Evolutionary conservation across 1,284 basidiomycete genomes (phyloP), one percentile per base, ranked within the genome.

Genomic region (Volvariella volvacea): DNA sequence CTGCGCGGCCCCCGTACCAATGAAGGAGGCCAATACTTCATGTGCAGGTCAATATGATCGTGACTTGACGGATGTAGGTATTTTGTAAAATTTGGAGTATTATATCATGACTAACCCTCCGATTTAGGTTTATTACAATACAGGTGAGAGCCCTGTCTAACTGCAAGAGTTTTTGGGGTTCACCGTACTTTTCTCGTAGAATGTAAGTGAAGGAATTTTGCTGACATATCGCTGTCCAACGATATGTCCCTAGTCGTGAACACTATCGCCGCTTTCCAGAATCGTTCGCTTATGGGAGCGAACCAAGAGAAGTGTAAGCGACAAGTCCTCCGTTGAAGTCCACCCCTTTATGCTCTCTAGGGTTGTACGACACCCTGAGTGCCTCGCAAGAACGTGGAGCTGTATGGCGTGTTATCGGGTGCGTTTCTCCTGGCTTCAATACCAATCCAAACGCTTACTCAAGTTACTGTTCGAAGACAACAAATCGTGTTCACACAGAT

Each of bases 391-490:
- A 57, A 0, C 64, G 76, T 33, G 76, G 75, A 1, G 76, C 80
- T 2, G 58, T 70, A 3, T 83, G 81, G 80, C 71, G 76, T 32
- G 58, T 83, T 10, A 62, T 83, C 12, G 75, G 75, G 68, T 77
- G 57, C 34, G 53, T 48, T n/a, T 15, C 10, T 32, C 36, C 42
- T 14, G 45, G 36, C 32, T 33, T 17, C 41, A 17, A 19, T 44
- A 14, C 20, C 17, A 33, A n/a, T n/a, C n/a, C n/a, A n/a, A n/a
- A n/a, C n/a, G n/a, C n/a, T n/a, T n/a, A n/a, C n/a, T n/a, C n/a
- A n/a, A n/a, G n/a, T n/a, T n/a, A n/a, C n/a, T n/a, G n/a, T n/a
- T n/a, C n/a, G n/a, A 48, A 78, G 74, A 9, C 75, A 79, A 52
- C 76, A 80, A 50, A 71, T 80, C 34, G 68, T 78, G 3, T 79